Conservation (phyloP, 495 filamentous ascomycete genomes). For the Alectoria sarmentosa region DNA sequence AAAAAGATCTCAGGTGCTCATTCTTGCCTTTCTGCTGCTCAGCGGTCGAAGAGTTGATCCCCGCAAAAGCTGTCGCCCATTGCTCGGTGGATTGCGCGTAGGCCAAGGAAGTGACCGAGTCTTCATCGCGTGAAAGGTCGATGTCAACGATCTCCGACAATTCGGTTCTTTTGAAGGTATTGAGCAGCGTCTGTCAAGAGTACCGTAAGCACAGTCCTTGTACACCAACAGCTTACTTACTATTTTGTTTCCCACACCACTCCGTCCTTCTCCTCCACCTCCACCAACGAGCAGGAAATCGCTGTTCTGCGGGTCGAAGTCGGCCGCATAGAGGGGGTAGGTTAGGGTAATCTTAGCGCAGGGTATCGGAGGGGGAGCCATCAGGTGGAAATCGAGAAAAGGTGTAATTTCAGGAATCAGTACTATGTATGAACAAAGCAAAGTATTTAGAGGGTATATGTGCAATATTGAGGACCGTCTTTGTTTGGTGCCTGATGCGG, state of each 20-base stretch:
- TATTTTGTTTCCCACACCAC: constrained; percentile 87
- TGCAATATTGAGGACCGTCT: not conserved
- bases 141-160: constrained; percentile 63
- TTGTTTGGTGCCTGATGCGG: not conserved
- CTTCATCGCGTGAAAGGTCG: constrained; percentile 78
- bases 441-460: not conserved
- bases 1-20: constrained; percentile 79
- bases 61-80: constrained; percentile 61
- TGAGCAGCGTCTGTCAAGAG: constrained; percentile 54
- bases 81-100: constrained; percentile 49
- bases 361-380: constrained; percentile 49
- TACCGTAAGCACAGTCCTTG: constrained; percentile 1
- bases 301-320: constrained; percentile 77
- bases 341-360: constrained; percentile 63
- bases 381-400: constrained; percentile 18
- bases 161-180: constrained; percentile 54
- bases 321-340: constrained; percentile 85
- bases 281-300: constrained; percentile 77
- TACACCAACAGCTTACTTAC: constrained; percentile 39
- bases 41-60: constrained; percentile 74
- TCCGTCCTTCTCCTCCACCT: constrained; percentile 79
- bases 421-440: not conserved
- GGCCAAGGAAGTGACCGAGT: constrained; percentile 80
- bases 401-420: not conserved
- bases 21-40: constrained; percentile 73